Evolutionary conservation across 805 yeast genomes (phyloP).

Genomic region (Ascoidea asiatica): DNA sequence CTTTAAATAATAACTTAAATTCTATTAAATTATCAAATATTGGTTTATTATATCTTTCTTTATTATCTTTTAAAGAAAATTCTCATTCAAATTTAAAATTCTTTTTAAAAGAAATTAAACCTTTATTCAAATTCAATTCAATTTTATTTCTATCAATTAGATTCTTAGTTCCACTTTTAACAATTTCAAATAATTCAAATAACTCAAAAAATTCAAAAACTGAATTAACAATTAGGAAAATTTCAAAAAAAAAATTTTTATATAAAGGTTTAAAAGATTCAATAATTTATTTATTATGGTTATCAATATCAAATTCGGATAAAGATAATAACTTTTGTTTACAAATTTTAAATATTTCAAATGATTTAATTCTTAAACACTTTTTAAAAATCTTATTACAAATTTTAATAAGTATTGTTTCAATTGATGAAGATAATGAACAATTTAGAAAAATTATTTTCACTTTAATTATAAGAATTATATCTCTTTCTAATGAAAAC

Average conservation of each 20-base stretch:
- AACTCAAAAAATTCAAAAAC: not conserved
- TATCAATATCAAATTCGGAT: conserved; percentile 12
- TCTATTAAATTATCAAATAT: conserved; percentile 3
- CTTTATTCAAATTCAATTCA: conserved; percentile 5
- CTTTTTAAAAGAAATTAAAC: too few species aligned
- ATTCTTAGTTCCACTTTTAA: conserved; percentile 24
- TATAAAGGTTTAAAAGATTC: conserved; percentile 15
- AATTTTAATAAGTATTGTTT: conserved; percentile 19
- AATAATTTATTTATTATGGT: conserved; percentile 24
- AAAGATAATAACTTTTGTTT: too few species aligned
- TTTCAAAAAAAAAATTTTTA: not conserved
- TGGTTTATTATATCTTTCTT: conserved; percentile 1
- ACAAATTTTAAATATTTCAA: conserved; percentile 12
- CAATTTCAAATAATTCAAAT: conserved; percentile 3
- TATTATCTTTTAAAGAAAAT: not conserved
- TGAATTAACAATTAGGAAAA: not conserved
- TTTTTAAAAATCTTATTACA: conserved; percentile 11
- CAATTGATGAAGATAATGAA: conserved; percentile 19
- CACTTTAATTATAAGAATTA: conserved; percentile 49
- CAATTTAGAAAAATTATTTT: conserved; percentile 23
- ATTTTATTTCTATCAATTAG: conserved; percentile 29
- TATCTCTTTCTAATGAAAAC: conserved; percentile 44
- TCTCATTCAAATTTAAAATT: not conserved
- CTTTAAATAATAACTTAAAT: not conserved
- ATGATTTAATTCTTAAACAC: not conserved